Evolutionary conservation across 1,139 yeast genomes (phyloP), one percentile per base, ranked within the genome.

Genomic region (Pichia norvegensis): DNA sequence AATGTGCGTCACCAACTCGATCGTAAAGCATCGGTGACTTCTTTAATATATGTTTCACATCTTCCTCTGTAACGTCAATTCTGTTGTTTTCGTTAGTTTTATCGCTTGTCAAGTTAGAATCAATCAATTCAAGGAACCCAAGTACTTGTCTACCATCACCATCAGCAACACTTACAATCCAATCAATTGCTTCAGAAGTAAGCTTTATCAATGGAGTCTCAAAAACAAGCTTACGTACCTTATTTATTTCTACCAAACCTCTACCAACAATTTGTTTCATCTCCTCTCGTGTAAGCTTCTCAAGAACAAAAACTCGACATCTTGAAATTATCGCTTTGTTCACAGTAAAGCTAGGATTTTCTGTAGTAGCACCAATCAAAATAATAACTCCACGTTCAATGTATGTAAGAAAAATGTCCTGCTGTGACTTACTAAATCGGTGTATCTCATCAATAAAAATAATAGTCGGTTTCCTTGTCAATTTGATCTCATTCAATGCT

Each of bases 321-420:
- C 99, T 69, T 14, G 97, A 87, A 31, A 92, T 68, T 43, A 92
- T 66, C 0, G 98, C 97, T 57, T 87, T 85, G 57, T 88, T 88
- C 39, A 92, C 64, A 46, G 85, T 87, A 63, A 92, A 94, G 27
- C 95, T 85, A 1, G 98, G 98, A 60, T 94, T 94, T 62, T 92
- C 98, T 0, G 98, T 92, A 0, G 98, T 94, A 9, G 98, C 97
- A 1, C 98, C 98, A 45, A 92, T 80, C 3, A 84, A 72, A 0
- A 81, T 76, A 7, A 81, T 72, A 7, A 72, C 68, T 0, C 90
- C 88, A 49, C 75, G 71, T 59, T 85, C 95, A 27, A 84, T 78
- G 46, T 78, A 81, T 0, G 87, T 87, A 11, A 85, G 67, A 47
- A 94, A 76, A 27, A 85, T 67, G 63, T 94, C 98, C 60, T 94